These are phyloP conservation scores for Croton laevigatus DNA, from an alignment of 441 rosid genomes.

Conservation along the genomic window DNA sequence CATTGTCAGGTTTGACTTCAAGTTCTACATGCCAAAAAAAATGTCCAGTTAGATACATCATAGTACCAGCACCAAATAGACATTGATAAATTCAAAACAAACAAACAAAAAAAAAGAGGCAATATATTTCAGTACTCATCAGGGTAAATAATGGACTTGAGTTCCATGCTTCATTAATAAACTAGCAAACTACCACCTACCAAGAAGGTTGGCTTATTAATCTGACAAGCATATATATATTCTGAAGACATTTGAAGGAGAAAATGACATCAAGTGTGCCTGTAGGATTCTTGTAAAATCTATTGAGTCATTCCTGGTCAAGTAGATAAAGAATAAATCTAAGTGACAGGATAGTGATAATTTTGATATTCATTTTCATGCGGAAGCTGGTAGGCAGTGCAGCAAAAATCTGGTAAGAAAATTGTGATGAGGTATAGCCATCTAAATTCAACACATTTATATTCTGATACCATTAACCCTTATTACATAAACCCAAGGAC, in stretches of 20 bases:
- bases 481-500: neutral
- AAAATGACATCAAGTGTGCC: neutral
- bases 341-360: neutral
- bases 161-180: neutral
- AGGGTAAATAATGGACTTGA: neutral
- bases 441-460: neutral
- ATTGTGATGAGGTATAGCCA: neutral
- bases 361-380: constrained; percentile 2
- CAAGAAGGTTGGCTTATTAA: neutral
- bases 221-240: neutral
- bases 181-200: neutral
- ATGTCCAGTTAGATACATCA: neutral
- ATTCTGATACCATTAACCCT: neutral
- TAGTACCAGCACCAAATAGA: constrained; percentile 3
- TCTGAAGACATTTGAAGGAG: neutral
- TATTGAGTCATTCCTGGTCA: neutral
- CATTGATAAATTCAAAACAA: neutral
- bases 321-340: neutral
- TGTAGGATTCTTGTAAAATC: neutral
- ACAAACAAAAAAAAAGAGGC: neutral
- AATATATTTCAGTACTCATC: neutral
- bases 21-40: constrained; percentile 54
- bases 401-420: neutral
- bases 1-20: constrained; percentile 83
- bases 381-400: neutral